A percentile compares a stretch with the other conserved stretches of the same genome.
Evolutionary conservation across 2,329 filamentous ascomycete species (phyloP).

Genomic region (Xylariales sp.): DNA sequence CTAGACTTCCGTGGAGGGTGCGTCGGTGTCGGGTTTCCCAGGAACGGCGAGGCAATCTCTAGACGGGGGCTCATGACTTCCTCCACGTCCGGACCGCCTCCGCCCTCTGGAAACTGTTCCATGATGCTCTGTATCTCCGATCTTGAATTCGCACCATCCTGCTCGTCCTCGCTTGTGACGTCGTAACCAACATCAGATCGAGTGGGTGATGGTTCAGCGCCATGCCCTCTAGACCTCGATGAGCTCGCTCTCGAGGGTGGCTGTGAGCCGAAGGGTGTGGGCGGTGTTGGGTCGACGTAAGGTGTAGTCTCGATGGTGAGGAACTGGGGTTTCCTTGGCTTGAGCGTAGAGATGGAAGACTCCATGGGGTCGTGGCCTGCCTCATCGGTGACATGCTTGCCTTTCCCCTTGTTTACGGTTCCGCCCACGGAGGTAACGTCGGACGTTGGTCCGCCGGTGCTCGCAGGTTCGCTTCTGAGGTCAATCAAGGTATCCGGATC

Average conservation of each 20-base stretch:
- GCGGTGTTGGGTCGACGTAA: conserved; percentile 56
- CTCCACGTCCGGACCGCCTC: conserved; percentile 66
- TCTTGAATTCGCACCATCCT: conserved; percentile 65
- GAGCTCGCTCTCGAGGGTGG: conserved; percentile 57
- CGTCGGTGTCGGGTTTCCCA: conserved; percentile 57
- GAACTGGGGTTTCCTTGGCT: conserved; percentile 40
- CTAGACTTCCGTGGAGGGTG: conserved; percentile 85
- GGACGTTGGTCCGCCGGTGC: not conserved
- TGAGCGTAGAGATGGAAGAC: conserved; percentile 45
- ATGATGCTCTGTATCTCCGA: conserved; percentile 97
- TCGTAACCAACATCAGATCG: conserved; percentile 53
- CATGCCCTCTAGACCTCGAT: conserved; percentile 41
- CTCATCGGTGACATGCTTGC: not conserved
- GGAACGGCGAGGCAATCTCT: conserved; percentile 75
- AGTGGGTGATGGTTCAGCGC: conserved; percentile 45
- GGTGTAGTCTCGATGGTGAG: conserved; percentile 41
- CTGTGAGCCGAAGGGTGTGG: conserved; percentile 50
- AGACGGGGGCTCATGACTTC: conserved; percentile 91
- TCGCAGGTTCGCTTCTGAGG: not conserved
- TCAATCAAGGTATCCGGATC: not conserved
- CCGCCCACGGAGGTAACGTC: not conserved
- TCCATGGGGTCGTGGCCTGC: conserved; percentile 28
- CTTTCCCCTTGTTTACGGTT: conserved; percentile 1
- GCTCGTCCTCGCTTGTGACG: conserved; percentile 58
- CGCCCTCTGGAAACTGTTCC: conserved; percentile 83